Percentiles rank a stretch among this genome's conserved stretches.
Conservation (phyloP, 345 rosid species). For the Abelmoschus esculentus region DNA sequence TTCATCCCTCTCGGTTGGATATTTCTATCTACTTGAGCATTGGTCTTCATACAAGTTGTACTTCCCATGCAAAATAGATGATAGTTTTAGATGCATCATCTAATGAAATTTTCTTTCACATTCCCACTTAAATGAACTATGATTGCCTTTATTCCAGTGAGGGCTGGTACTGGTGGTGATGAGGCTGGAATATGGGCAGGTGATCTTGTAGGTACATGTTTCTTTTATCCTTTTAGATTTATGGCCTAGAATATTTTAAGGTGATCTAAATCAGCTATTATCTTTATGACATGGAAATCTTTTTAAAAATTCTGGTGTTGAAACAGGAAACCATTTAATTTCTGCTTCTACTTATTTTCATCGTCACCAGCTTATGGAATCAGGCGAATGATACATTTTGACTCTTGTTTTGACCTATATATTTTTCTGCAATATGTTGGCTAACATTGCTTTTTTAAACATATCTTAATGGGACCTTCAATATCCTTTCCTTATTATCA, state of each 20-base stretch:
- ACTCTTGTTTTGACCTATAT: background rate
- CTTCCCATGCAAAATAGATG: background rate
- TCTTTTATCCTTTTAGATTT: conserved; percentile 33
- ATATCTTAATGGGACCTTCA: conserved; percentile 13
- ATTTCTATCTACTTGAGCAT: background rate
- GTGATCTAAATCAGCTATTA: background rate
- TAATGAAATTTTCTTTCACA: background rate
- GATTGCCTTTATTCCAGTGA: conserved; percentile 42
- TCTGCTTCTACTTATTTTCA: conserved; percentile 1
- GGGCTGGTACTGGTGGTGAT: conserved; percentile 99
- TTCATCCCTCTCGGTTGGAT: background rate
- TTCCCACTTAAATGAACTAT: conserved; percentile 9
- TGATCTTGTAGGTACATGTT: conserved; percentile 99
- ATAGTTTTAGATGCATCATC: background rate
- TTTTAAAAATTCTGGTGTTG: conserved; percentile 2
- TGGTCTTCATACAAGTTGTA: background rate
- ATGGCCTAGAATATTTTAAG: conserved; percentile 9
- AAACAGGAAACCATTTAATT: background rate
- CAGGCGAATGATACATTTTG: background rate
- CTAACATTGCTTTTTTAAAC: conserved; percentile 4
- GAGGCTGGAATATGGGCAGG: conserved; percentile 99
- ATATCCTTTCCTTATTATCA: conserved; percentile 7
- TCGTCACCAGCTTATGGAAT: background rate
- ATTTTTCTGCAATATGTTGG: background rate
- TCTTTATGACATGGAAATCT: background rate